A percentile compares a stretch with the other conserved stretches of the same genome.
These are phyloP conservation scores for Marasmius fiardii DNA, from an alignment of 1,284 basidiomycete genomes.

Conservation along the genomic window DNA sequence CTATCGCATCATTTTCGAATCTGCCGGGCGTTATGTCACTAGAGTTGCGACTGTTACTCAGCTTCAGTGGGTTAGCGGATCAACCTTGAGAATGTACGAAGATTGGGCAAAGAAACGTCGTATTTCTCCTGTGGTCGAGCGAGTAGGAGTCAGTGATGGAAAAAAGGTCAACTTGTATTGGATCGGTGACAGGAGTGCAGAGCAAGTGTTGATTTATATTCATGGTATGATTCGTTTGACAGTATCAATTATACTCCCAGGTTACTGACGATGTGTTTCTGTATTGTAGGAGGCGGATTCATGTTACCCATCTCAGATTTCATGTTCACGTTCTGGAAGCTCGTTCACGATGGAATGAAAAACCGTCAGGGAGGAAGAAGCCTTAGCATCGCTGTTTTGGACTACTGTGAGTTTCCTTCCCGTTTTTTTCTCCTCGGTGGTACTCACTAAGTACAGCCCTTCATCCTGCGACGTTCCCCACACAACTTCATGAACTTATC, in stretches of 20 bases:
- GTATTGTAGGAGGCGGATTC: slow-evolving; percentile 9
- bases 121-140: not conserved
- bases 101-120: slow-evolving; percentile 3
- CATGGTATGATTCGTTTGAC: not conserved
- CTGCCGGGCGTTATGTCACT: not conserved
- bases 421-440: not conserved
- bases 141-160: not conserved
- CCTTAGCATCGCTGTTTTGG: slow-evolving; percentile 6
- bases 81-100: not conserved
- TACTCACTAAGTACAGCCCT: too few species aligned
- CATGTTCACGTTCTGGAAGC: slow-evolving; percentile 7
- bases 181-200: slow-evolving; percentile 3
- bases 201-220: slow-evolving; percentile 4
- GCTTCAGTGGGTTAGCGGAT: not conserved
- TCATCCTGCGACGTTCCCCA: slow-evolving; percentile 8
- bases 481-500: slow-evolving; percentile 6
- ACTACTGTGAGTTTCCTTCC: slow-evolving; percentile 8
- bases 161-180: slow-evolving; percentile 1
- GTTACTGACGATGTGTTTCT: not conserved
- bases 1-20: not conserved
- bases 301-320: slow-evolving; percentile 5
- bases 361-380: not conserved
- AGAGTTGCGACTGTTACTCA: not conserved
- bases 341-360: slow-evolving; percentile 3
- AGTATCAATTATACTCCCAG: not conserved